These are phyloP conservation scores for Coemansia sp. DNA, from an alignment of 192 early-diverging fungal genomes.

Conservation along the genomic window DNA sequence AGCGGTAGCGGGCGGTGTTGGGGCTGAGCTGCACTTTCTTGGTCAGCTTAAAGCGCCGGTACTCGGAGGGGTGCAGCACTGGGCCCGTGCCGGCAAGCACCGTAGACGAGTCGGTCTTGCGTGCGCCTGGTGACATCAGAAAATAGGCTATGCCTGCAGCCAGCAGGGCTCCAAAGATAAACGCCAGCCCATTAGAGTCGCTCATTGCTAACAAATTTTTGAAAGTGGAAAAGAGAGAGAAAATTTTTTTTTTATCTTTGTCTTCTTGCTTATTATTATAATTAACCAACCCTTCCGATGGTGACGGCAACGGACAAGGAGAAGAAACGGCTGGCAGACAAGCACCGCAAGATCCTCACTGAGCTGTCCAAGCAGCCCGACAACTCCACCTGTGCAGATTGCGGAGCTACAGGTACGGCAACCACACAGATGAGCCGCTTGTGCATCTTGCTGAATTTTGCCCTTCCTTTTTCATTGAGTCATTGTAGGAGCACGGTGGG, in stretches of 20 bases:
- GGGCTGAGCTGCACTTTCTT: constrained; percentile 74
- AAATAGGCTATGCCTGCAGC: constrained; percentile 43
- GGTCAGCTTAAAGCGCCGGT: constrained; percentile 73
- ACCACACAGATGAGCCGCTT: background rate
- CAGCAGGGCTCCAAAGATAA: constrained; percentile 21
- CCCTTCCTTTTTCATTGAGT: background rate
- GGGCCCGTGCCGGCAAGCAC: constrained; percentile 21
- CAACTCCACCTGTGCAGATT: constrained; percentile 76
- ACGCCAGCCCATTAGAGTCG: constrained; percentile 1
- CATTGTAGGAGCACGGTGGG: constrained; percentile 75
- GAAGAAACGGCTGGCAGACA: constrained; percentile 65
- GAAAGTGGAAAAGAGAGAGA: constrained; percentile 1
- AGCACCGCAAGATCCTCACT: constrained; percentile 65
- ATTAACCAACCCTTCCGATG: constrained; percentile 27
- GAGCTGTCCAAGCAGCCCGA: constrained; percentile 67
- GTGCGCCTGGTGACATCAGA: constrained; percentile 7
- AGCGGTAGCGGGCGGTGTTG: constrained; percentile 91
- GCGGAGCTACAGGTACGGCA: constrained; percentile 63
- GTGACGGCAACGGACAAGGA: constrained; percentile 53
- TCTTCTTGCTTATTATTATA: background rate
- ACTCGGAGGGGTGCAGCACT: constrained; percentile 67
- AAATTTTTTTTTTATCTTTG: background rate
- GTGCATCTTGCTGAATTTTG: background rate
- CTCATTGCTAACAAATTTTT: constrained; percentile 4
- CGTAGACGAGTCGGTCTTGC: constrained; percentile 7